Evolutionary conservation across 768 basidiomycete genomes (phyloP).

Genomic region (Tylopilus felleus): DNA sequence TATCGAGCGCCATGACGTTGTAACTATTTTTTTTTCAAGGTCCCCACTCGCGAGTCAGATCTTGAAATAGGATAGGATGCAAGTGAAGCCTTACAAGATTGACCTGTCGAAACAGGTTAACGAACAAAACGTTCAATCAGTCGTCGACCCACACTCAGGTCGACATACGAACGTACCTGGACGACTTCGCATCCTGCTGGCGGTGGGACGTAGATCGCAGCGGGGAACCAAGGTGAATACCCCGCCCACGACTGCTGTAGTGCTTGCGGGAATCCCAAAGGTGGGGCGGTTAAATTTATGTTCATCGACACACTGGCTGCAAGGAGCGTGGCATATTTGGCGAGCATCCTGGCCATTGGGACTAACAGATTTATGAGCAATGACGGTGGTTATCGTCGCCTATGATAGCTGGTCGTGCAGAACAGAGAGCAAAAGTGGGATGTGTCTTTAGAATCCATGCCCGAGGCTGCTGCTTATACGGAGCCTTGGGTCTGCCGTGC

Average conservation of each 20-base stretch:
- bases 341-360: neutral
- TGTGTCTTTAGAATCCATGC: neutral
- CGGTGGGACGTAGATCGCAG: constrained; percentile 39
- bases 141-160: no score
- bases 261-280: constrained; percentile 5
- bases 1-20: constrained; percentile 78
- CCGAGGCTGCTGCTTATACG: neutral
- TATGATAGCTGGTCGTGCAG: no score
- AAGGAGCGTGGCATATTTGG: neutral
- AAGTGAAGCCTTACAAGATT: constrained; percentile 11
- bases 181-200: constrained; percentile 47
- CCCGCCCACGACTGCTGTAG: constrained; percentile 45
- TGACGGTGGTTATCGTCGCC: no score
- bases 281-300: constrained; percentile 6
- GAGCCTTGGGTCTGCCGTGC: neutral
- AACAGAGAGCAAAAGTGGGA: neutral
- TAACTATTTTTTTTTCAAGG: constrained; percentile 45
- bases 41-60: no score
- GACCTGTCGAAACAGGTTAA: constrained; percentile 1
- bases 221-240: constrained; percentile 57
- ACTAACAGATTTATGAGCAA: no score
- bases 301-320: neutral
- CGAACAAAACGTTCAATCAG: constrained; percentile 7
- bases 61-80: neutral
- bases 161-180: constrained; percentile 38